These are phyloP conservation scores for Nigrospora osmanthi DNA, from an alignment of 2,329 filamentous ascomycete genomes.

Conservation along the genomic window DNA sequence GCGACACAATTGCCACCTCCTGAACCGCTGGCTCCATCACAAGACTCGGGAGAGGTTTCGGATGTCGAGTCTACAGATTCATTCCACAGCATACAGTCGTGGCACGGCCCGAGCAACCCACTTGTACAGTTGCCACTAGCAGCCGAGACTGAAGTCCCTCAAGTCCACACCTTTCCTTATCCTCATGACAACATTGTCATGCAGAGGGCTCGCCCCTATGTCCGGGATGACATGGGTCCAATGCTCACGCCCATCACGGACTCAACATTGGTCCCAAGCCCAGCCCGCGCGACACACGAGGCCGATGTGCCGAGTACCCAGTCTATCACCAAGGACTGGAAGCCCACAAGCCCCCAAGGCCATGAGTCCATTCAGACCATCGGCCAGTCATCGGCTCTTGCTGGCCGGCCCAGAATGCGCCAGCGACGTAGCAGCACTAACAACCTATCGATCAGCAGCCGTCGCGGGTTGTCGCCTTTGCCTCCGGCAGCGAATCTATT, in stretches of 20 bases:
- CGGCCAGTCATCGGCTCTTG: constrained; percentile 17
- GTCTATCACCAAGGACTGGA: constrained; percentile 3
- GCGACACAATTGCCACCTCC: constrained; percentile 10
- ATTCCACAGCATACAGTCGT: constrained; percentile 46
- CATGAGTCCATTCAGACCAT: neutral
- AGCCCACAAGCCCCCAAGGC: constrained; percentile 1
- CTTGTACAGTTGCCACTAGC: constrained; percentile 36
- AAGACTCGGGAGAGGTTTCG: constrained; percentile 27
- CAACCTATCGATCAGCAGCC: constrained; percentile 40
- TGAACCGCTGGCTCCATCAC: constrained; percentile 5
- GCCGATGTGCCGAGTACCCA: constrained; percentile 11
- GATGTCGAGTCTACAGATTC: constrained; percentile 41
- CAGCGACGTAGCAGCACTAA: constrained; percentile 48
- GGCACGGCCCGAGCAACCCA: constrained; percentile 36
- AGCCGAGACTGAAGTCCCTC: constrained; percentile 23
- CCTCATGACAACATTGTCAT: constrained; percentile 30
- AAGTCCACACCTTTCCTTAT: constrained; percentile 23
- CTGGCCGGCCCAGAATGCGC: constrained; percentile 33
- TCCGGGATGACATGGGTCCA: constrained; percentile 22
- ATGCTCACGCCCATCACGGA: constrained; percentile 22
- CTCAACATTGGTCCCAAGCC: constrained; percentile 18
- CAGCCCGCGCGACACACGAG: constrained; percentile 18
- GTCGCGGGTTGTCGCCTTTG: constrained; percentile 57
- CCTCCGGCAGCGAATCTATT: constrained; percentile 62
- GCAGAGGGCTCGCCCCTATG: constrained; percentile 17